Percentiles rank a stretch among this genome's conserved stretches.
These are phyloP conservation scores for Nigrospora osmanthi DNA, from an alignment of 2,329 filamentous ascomycete genomes.

Conservation along the genomic window DNA sequence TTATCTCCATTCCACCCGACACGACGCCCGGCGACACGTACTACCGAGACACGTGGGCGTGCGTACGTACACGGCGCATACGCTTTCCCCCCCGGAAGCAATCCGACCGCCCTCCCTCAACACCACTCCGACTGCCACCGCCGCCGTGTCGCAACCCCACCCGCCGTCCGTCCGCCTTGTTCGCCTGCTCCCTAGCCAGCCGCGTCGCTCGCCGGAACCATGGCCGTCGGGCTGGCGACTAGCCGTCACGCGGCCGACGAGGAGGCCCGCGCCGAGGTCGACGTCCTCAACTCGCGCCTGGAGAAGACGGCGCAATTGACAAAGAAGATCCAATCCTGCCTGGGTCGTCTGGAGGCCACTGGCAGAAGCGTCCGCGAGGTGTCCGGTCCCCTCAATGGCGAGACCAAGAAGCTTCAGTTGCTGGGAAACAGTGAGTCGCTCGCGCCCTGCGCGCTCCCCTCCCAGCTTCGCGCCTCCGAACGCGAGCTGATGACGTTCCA, in stretches of 20 bases:
- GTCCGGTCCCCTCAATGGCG: constrained; percentile 84
- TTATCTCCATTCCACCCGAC: too few species aligned
- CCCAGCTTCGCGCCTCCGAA: neutral
- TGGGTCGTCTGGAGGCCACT: constrained; percentile 75
- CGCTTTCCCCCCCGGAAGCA: too few species aligned
- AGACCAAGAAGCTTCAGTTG: constrained; percentile 84
- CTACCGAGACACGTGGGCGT: too few species aligned
- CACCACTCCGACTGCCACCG: too few species aligned
- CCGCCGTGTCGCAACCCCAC: too few species aligned
- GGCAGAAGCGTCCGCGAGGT: constrained; percentile 89
- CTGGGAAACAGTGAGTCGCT: constrained; percentile 63
- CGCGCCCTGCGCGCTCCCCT: neutral
- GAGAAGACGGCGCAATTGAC: constrained; percentile 91
- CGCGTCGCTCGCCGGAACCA: constrained; percentile 14
- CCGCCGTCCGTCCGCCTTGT: too few species aligned
- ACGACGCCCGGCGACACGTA: too few species aligned
- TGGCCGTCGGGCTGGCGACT: constrained; percentile 43
- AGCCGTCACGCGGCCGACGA: constrained; percentile 50
- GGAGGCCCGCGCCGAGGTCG: constrained; percentile 61
- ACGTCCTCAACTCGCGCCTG: constrained; percentile 64
- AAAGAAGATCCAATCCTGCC: constrained; percentile 88
- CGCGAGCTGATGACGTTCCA: constrained; percentile 19
- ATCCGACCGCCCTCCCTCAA: too few species aligned
- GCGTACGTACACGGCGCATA: too few species aligned
- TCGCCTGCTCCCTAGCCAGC: too few species aligned